Base-by-base conservation (phyloP, 345 rosid genomes). In the Camelina hispida region DNA sequence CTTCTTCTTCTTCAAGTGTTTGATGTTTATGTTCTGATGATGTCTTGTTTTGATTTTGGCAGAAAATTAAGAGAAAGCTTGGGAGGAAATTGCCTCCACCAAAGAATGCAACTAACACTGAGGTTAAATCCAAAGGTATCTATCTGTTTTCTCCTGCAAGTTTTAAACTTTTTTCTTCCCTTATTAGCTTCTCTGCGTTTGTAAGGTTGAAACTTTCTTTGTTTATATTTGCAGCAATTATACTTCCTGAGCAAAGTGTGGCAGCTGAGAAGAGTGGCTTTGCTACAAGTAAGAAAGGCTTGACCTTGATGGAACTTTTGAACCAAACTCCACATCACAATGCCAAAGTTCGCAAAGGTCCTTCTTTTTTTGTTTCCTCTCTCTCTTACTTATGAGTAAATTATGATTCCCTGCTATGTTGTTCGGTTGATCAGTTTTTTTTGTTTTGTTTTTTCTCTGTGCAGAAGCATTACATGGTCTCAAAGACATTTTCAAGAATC, bases 51-150 rank as follows among this genome's bases (percentile, higher is more conserved):
- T 18, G n/a, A 25, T 34, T 30, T 77, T 50, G 51, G 77, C 81
- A 91, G 97, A 93, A 93, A 93, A 88, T 93, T 44, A 91, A 89
- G 83, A 81, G 98, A 42, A 92, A 95, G 87, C 84, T 95, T 0
- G 96, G 97, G 13, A 81, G 91, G 78, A 95, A 87, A 57, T 78
- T 95, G 84, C 97, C 97, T 6, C 99, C 96, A 6, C 86, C 96
- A 10, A 87, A 87, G 82, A 92, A 92, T 80, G 86, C 92, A 2
- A 95, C 99, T 1, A 85, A 87, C 84, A 95, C 97, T 14, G 90
- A 92, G 82, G 83, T 90, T 75, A 92, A 86, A 54, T 95, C 90
- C 71, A 90, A 86, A 89, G 96, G 99, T 95, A 50, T 77, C 25
- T 95, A 50, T 77, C 25, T 69, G 56, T 35, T 62, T 68, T 75